A percentile compares a stretch with the other conserved stretches of the same genome.
Evolutionary conservation across 306 rosid genomes (phyloP).

Genomic region (Prunus mume): DNA sequence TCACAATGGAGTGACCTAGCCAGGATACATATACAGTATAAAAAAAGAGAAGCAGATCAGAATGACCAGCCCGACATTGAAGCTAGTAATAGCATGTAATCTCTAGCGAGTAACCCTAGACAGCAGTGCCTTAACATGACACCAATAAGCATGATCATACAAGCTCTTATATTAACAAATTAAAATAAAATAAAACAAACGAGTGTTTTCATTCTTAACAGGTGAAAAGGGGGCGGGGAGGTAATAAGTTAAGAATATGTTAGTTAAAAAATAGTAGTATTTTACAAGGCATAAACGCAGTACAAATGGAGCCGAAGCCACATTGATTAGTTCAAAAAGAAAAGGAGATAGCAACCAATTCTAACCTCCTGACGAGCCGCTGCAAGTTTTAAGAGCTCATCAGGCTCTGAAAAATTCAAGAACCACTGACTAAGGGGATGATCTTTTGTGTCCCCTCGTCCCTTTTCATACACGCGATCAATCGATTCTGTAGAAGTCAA

Average conservation of each 20-base stretch:
- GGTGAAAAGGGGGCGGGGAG: not conserved
- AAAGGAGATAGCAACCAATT: constrained; percentile 15
- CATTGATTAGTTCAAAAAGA: not conserved
- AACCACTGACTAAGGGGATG: constrained; percentile 85
- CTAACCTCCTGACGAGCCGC: constrained; percentile 94
- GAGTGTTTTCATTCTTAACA: not conserved
- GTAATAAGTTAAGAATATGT: not conserved
- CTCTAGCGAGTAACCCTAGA: not conserved
- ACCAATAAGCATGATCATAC: not conserved
- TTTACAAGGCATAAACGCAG: not conserved
- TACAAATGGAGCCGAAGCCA: not conserved
- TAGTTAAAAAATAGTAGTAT: not conserved
- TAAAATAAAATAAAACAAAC: not conserved
- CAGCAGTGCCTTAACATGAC: not conserved
- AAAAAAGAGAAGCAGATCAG: not conserved
- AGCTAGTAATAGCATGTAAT: not conserved
- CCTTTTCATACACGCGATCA: constrained; percentile 51
- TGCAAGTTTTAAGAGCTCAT: constrained; percentile 92
- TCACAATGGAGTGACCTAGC: not conserved
- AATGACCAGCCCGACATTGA: not conserved
- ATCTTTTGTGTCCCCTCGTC: constrained; percentile 76
- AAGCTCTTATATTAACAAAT: not conserved
- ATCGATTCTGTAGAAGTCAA: constrained; percentile 43
- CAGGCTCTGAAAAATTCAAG: constrained; percentile 96
- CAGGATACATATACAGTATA: not conserved